A percentile compares a stretch with the other conserved stretches of the same genome.
Conservation (phyloP, 371 early-diverging fungal genomes). For the Mortierella sp. region DNA sequence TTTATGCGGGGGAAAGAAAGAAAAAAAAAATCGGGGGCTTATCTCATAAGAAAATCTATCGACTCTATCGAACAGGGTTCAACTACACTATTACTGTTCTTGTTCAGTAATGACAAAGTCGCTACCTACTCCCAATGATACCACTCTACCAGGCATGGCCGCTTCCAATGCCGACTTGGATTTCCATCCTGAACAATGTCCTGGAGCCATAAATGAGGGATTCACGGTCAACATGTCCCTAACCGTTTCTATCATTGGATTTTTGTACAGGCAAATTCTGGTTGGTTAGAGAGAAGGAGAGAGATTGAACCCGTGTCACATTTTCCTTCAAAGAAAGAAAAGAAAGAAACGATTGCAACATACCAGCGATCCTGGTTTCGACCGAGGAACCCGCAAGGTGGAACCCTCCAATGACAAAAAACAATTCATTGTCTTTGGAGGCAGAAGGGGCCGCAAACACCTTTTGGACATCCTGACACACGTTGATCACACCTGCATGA, state of each 20-base stretch:
- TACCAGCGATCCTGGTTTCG: constrained; percentile 38
- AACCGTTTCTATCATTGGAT: constrained; percentile 32
- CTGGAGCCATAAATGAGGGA: constrained; percentile 39
- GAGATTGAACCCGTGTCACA: neutral
- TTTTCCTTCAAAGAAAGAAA: neutral
- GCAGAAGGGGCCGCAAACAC: constrained; percentile 11
- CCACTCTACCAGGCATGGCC: constrained; percentile 38
- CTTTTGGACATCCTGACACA: constrained; percentile 40
- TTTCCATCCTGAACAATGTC: constrained; percentile 51
- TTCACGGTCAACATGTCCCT: constrained; percentile 30
- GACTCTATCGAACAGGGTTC: no score
- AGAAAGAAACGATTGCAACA: neutral
- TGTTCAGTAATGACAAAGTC: constrained; percentile 26
- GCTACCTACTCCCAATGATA: constrained; percentile 36
- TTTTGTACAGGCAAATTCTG: no score
- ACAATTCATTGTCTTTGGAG: neutral
- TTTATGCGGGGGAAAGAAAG: no score
- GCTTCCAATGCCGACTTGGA: constrained; percentile 35
- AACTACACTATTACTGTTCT: neutral
- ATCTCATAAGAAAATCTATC: no score
- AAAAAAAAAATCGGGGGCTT: no score
- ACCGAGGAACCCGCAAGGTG: constrained; percentile 36
- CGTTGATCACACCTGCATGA: constrained; percentile 48
- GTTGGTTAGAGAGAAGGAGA: neutral
- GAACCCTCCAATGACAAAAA: constrained; percentile 43